These are phyloP conservation scores for Solanum medicagineum DNA, from an alignment of 257 asterid species.

Conservation along the genomic window DNA sequence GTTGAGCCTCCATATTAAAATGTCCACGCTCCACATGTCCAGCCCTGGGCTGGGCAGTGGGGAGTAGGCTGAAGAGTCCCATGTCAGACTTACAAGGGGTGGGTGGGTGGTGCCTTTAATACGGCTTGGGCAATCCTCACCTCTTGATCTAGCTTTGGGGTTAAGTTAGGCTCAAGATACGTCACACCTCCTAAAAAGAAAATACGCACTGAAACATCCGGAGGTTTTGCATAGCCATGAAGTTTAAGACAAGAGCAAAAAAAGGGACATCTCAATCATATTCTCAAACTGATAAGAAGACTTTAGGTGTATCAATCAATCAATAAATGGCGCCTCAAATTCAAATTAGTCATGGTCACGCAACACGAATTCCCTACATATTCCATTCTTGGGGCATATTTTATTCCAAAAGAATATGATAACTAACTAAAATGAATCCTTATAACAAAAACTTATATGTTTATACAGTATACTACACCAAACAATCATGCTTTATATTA, in stretches of 20 bases:
- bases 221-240: neutral
- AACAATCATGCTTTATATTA: neutral
- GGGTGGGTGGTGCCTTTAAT: too few relatives aligned
- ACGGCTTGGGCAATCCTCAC: too few relatives aligned
- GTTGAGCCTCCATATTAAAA: too few relatives aligned
- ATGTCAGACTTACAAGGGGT: too few relatives aligned
- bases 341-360: neutral
- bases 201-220: neutral
- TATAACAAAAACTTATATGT: neutral
- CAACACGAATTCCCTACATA: neutral
- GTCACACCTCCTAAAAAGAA: neutral
- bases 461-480: neutral
- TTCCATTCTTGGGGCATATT: neutral
- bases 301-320: neutral
- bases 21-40: too few relatives aligned
- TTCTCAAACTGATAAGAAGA: neutral
- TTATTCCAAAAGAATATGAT: neutral
- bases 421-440: neutral
- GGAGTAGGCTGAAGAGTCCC: too few relatives aligned
- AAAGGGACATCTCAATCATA: neutral
- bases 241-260: neutral
- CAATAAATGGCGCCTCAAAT: neutral
- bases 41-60: too few relatives aligned
- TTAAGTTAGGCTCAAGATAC: neutral
- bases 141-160: too few relatives aligned